Evolutionary conservation across 345 rosid species (phyloP).

Genomic region (Pistacia integerrima): DNA sequence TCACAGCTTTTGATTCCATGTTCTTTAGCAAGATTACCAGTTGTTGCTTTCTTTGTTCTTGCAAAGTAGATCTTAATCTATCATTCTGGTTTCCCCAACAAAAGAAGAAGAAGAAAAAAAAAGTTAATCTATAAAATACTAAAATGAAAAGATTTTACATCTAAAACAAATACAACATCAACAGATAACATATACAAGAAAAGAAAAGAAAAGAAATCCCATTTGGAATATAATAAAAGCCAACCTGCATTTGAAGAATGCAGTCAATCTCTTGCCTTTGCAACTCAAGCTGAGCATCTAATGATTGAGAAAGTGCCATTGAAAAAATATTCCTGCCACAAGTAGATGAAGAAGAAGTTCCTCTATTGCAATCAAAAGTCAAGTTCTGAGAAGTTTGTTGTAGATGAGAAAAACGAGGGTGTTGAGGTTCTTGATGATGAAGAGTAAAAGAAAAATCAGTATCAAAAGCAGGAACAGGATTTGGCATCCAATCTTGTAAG

Average conservation of each 20-base stretch:
- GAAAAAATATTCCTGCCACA: conserved; percentile 15
- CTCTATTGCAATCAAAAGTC: conserved; percentile 5
- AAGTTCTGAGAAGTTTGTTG: conserved; percentile 7
- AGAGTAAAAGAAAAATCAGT: conserved; percentile 19
- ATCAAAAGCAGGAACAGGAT: conserved; percentile 19
- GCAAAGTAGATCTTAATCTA: conserved; percentile 33
- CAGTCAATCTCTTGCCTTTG: conserved; percentile 42
- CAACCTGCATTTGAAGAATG: conserved; percentile 40
- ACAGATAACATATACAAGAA: background rate
- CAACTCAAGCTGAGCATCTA: conserved; percentile 37
- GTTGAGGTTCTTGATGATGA: conserved; percentile 28
- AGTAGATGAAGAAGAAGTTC: conserved; percentile 15
- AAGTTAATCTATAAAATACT: background rate
- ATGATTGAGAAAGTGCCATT: conserved; percentile 25
- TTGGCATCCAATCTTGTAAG: conserved; percentile 35
- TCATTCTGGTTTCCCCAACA: conserved; percentile 25
- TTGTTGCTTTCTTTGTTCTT: conserved; percentile 40
- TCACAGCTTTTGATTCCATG: conserved; percentile 29
- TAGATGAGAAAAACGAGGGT: conserved; percentile 6
- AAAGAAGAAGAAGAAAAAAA: background rate
- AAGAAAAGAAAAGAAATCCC: background rate
- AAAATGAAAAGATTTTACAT: background rate
- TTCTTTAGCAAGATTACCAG: conserved; percentile 18
- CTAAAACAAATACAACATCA: background rate
- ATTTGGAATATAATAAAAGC: background rate